These are phyloP conservation scores for Adansonia gregorii DNA, from an alignment of 441 rosid genomes.

Conservation along the genomic window DNA sequence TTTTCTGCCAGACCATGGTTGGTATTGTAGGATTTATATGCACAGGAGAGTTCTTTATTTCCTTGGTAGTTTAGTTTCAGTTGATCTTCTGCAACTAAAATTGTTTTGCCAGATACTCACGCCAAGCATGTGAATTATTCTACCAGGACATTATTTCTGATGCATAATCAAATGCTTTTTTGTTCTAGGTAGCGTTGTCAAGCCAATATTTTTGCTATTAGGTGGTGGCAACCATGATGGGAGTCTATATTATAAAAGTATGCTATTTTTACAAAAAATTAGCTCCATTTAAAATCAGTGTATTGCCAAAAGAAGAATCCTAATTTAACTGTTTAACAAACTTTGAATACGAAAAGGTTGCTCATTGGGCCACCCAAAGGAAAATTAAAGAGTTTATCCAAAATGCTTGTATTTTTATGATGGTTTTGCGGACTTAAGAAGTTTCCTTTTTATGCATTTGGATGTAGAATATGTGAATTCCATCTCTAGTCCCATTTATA, in stretches of 20 bases:
- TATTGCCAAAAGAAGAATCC: slow-evolving; percentile 19
- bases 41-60: slow-evolving; percentile 12
- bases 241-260: not conserved
- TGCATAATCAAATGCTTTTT: not conserved
- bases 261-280: not conserved
- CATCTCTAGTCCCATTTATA: slow-evolving; percentile 17
- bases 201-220: slow-evolving; percentile 3
- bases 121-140: slow-evolving; percentile 12
- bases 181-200: not conserved
- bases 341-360: not conserved
- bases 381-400: slow-evolving; percentile 18
- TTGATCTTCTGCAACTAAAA: not conserved
- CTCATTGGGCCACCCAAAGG: not conserved
- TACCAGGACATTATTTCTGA: slow-evolving; percentile 15
- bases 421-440: slow-evolving; percentile 8
- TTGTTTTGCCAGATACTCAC: not conserved
- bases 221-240: slow-evolving; percentile 6
- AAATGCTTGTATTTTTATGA: not conserved
- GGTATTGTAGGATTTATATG: slow-evolving; percentile 14
- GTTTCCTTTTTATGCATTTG: not conserved
- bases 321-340: slow-evolving; percentile 5
- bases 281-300: slow-evolving; percentile 1
- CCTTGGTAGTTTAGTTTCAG: not conserved
- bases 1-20: slow-evolving; percentile 21
- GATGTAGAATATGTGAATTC: slow-evolving; percentile 16